phyloP scores from a whole-genome alignment of 257 asterid genomes.

The Lantana camara region DNA sequence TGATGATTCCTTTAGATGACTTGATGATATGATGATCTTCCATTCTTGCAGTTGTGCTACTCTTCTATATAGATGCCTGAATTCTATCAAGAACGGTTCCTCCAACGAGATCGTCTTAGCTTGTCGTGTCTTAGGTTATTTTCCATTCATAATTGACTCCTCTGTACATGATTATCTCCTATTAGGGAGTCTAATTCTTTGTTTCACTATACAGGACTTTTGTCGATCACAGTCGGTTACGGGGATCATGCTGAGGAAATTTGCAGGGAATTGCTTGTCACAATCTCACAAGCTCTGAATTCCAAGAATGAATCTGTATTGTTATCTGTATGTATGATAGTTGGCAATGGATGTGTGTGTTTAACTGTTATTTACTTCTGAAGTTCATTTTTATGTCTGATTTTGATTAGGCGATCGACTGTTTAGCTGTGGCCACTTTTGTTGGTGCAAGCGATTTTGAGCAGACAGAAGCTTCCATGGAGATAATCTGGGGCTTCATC shows the following conservation, averaged over 20 bases:
- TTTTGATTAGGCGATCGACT: constrained; percentile 30
- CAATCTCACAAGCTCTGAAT: constrained; percentile 34
- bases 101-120: constrained; percentile 41
- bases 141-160: neutral
- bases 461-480: constrained; percentile 41
- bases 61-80: constrained; percentile 33
- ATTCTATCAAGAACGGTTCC: constrained; percentile 36
- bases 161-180: neutral
- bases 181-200: too few relatives aligned
- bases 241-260: constrained; percentile 41
- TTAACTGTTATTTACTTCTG: neutral
- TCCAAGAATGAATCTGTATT: constrained; percentile 20
- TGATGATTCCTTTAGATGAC: neutral
- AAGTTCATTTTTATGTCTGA: neutral
- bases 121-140: constrained; percentile 36
- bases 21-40: neutral
- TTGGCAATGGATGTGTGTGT: neutral
- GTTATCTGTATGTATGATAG: constrained; percentile 33
- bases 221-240: constrained; percentile 38
- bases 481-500: constrained; percentile 36
- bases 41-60: constrained; percentile 39
- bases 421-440: constrained; percentile 36
- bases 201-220: constrained; percentile 28
- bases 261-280: constrained; percentile 31
- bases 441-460: constrained; percentile 33